These are phyloP conservation scores for Capronia americana DNA, from an alignment of 2,329 filamentous ascomycete genomes.

Conservation along the genomic window DNA sequence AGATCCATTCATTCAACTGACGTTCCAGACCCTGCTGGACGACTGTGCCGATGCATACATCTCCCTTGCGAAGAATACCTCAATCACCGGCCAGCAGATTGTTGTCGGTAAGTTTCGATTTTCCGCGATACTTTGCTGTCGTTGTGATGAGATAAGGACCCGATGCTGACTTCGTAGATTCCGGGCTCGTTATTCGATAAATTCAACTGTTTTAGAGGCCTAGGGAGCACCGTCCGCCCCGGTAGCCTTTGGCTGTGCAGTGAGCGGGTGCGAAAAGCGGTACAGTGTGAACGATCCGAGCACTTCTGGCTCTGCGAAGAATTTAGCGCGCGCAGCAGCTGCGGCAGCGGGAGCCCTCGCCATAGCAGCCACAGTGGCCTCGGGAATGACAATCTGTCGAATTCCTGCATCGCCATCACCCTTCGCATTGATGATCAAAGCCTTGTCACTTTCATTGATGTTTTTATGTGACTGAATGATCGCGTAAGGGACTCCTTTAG, in stretches of 20 bases:
- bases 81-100: conserved; percentile 55
- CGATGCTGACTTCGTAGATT: conserved; percentile 29
- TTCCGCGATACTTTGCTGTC: background rate
- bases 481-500: conserved; percentile 47
- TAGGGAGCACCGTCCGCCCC: background rate
- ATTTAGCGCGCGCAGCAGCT: conserved; percentile 29
- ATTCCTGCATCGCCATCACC: background rate
- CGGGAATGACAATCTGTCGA: conserved; percentile 28
- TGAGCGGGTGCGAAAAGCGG: conserved; percentile 28
- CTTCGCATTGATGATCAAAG: conserved; percentile 46
- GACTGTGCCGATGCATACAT: conserved; percentile 51
- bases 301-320: conserved; percentile 24
- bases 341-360: conserved; percentile 20
- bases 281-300: conserved; percentile 28
- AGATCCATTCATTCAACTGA: conserved; percentile 5
- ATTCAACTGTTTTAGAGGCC: background rate
- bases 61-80: conserved; percentile 52
- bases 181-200: conserved; percentile 34
- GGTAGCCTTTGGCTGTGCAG: background rate
- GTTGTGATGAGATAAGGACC: conserved; percentile 26
- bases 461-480: conserved; percentile 43
- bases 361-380: conserved; percentile 32
- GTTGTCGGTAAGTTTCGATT: conserved; percentile 48
- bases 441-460: conserved; percentile 45
- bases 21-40: conserved; percentile 49